Evolutionary conservation across 495 filamentous ascomycete genomes (phyloP).

Genomic region (Neurospora sp.): DNA sequence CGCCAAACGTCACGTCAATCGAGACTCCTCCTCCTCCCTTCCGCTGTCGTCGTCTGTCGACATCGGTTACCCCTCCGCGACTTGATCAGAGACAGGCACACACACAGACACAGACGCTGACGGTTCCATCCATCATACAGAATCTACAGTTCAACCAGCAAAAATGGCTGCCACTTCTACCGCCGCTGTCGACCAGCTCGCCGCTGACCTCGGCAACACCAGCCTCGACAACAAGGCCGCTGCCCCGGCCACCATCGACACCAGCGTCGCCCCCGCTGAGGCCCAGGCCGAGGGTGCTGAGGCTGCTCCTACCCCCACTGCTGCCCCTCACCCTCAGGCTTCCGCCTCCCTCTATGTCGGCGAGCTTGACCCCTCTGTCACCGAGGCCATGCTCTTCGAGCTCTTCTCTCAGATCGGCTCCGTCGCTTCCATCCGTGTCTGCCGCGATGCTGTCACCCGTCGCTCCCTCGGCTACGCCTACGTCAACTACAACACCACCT

Average conservation of each 20-base stretch:
- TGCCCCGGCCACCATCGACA: constrained; percentile 51
- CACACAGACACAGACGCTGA: constrained; percentile 4
- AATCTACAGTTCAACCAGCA: constrained; percentile 10
- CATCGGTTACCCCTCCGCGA: neutral
- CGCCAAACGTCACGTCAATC: constrained; percentile 1
- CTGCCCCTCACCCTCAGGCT: constrained; percentile 63
- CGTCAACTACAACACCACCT: constrained; percentile 98
- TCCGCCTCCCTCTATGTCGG: constrained; percentile 98
- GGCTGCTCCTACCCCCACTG: constrained; percentile 58
- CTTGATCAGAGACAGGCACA: neutral
- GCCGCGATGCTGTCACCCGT: constrained; percentile 96
- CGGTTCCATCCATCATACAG: neutral
- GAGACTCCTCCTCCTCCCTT: neutral
- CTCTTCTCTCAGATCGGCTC: constrained; percentile 99
- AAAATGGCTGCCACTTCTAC: constrained; percentile 53
- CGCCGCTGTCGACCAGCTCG: constrained; percentile 62
- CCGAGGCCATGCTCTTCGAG: constrained; percentile 99
- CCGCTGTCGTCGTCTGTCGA: neutral
- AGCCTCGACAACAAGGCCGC: constrained; percentile 52
- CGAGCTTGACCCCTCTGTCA: constrained; percentile 94
- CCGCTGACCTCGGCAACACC: constrained; percentile 50
- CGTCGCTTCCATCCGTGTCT: constrained; percentile 98
- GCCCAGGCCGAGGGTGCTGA: constrained; percentile 43
- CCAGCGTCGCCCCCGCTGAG: constrained; percentile 45
- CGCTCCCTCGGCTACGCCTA: constrained; percentile 99